phyloP scores from a whole-genome alignment of 768 basidiomycete genomes.

The Tulasnella calospora region DNA sequence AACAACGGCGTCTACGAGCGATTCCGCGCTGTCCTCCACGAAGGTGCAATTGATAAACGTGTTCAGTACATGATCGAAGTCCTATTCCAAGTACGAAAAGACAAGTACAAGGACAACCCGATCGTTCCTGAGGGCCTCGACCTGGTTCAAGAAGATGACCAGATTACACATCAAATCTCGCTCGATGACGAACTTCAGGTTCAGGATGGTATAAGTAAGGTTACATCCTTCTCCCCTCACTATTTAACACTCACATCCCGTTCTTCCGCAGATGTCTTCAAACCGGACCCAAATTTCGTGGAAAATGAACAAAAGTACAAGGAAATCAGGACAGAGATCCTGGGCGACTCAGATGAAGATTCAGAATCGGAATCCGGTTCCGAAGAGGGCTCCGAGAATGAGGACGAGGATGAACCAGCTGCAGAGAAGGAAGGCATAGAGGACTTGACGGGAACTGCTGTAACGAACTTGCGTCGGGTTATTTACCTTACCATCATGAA shows the following conservation, averaged over 20 bases:
- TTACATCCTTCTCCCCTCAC: slow-evolving; percentile 30
- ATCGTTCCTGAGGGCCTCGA: slow-evolving; percentile 91
- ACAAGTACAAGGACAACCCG: slow-evolving; percentile 99
- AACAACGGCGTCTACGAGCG: slow-evolving; percentile 94
- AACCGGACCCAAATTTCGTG: slow-evolving; percentile 77
- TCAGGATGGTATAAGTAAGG: slow-evolving; percentile 87
- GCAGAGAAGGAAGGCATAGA: slow-evolving; percentile 85
- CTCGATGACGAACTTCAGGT: slow-evolving; percentile 91
- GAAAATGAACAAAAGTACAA: slow-evolving; percentile 95
- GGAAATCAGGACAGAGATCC: slow-evolving; percentile 84
- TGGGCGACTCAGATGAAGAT: slow-evolving; percentile 75
- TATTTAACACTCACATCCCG: neutral
- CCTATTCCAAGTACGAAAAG: slow-evolving; percentile 96
- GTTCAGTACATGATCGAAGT: slow-evolving; percentile 99
- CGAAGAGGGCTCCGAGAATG: slow-evolving; percentile 58
- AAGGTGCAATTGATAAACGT: slow-evolving; percentile 89
- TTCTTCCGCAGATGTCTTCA: slow-evolving; percentile 74
- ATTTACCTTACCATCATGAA: slow-evolving; percentile 99
- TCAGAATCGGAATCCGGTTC: slow-evolving; percentile 45
- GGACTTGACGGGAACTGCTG: slow-evolving; percentile 90
- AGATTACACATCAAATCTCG: slow-evolving; percentile 90
- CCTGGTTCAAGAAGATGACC: slow-evolving; percentile 95
- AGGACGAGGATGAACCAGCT: slow-evolving; percentile 56
- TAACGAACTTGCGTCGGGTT: slow-evolving; percentile 87
- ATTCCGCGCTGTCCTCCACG: slow-evolving; percentile 94